Evolutionary conservation across 2,329 filamentous ascomycete genomes (phyloP), one percentile per base, ranked within the genome.

Genomic region (Aspergillus pseudotamarii): DNA sequence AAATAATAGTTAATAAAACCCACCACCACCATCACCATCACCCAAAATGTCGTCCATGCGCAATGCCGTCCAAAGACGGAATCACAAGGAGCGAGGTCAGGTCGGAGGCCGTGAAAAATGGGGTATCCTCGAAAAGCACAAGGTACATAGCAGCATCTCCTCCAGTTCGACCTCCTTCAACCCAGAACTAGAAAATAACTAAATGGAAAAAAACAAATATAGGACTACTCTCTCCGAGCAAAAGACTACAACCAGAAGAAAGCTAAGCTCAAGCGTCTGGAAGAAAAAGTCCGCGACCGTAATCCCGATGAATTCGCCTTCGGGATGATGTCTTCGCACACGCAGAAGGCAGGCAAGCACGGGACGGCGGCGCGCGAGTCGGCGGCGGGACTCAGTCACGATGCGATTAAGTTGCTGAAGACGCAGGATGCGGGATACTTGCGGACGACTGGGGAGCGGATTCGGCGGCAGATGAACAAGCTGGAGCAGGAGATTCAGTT

Each of bases 91-190:
- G 84, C 90, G 95, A 72, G 91, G 92, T 41, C 95, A 98, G 78
- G 91, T 94, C 46, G 80, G 88, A 67, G 91, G 94, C 75, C 92
- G 95, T 59, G 83, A 89, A 68, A 92, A 92, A 82, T 93, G 93
- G 80, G 95, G 95, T 68, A 86, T 98, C 26, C 89, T 98, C 65
- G 95, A 98, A 79, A 98, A 99, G 82, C 91, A 95, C 85, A 97
- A 97, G 83, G 89, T 90, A 74, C 30, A 59, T 66, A 6, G 16
- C 36, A 1, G 9, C 32, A 41, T 56, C 3, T 4, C 34, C 9
- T 26, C 60, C 8, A 11, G 8, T n/a, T 16, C 12, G 21, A 8
- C 9, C 21, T 19, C 14, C 21, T 19, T n/a, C 3, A n/a, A 12
- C 23, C 43, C 34, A 36, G 14, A 36, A 28, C 41, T 55, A 55